Percentiles rank a stretch among this genome's conserved stretches.
These are phyloP conservation scores for Fusarium nanum DNA, from an alignment of 2,329 filamentous ascomycete genomes.

Conservation along the genomic window DNA sequence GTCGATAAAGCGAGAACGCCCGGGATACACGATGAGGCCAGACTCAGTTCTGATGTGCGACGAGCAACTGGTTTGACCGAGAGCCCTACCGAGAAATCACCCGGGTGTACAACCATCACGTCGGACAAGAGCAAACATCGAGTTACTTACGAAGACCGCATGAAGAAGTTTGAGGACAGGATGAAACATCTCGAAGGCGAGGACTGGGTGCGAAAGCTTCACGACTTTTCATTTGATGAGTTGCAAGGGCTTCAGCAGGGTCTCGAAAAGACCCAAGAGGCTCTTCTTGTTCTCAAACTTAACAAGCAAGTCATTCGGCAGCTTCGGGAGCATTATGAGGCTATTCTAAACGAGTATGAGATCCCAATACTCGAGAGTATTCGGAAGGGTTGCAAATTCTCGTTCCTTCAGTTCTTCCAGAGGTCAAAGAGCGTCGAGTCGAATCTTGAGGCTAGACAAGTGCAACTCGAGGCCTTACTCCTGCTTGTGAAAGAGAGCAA, in stretches of 20 bases:
- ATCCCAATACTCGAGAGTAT: conserved; percentile 6
- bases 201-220: neutral
- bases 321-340: conserved; percentile 27
- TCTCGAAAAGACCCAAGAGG: conserved; percentile 23
- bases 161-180: neutral
- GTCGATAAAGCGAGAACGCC: conserved; percentile 7
- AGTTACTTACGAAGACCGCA: neutral
- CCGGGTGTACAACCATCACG: neutral
- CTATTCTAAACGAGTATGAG: conserved; percentile 3
- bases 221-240: conserved; percentile 11
- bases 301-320: conserved; percentile 26
- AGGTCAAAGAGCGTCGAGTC: conserved; percentile 1
- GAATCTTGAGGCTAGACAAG: conserved; percentile 13
- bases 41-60: neutral
- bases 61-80: neutral
- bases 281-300: conserved; percentile 20
- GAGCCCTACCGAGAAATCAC: neutral
- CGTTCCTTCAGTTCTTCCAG: neutral
- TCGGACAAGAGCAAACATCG: neutral
- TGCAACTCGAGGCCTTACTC: conserved; percentile 14
- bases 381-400: neutral
- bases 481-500: conserved; percentile 21
- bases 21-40: neutral
- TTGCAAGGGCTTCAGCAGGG: conserved; percentile 10
- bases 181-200: neutral